Conservation (phyloP, 148 eudicot species). For the Beta vulgaris region DNA sequence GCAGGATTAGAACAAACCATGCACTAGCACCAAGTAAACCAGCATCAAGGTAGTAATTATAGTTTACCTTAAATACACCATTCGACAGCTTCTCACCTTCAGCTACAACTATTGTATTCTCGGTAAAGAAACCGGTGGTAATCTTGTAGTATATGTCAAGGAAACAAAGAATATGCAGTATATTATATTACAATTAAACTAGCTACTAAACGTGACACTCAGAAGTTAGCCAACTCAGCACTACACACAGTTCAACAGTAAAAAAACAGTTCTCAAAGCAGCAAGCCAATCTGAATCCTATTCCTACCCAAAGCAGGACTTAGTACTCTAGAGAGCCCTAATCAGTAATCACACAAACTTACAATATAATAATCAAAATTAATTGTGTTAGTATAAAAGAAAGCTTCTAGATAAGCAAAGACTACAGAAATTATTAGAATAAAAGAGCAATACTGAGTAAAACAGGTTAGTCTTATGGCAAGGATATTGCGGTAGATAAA, state of each 20-base stretch:
- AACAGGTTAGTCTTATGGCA: neutral
- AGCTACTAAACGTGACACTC: neutral
- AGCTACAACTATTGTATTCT: constrained; percentile 85
- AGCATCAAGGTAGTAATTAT: neutral
- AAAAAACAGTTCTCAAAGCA: neutral
- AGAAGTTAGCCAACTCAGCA: no score
- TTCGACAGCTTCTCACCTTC: constrained; percentile 86
- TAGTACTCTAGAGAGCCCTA: neutral
- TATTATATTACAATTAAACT: no score
- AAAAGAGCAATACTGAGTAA: neutral
- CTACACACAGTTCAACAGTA: neutral
- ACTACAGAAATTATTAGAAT: neutral
- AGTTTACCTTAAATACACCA: constrained; percentile 76
- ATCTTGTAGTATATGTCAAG: constrained; percentile 72
- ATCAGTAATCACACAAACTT: neutral
- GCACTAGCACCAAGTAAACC: neutral
- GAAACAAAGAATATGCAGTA: constrained; percentile 26
- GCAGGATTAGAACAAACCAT: neutral
- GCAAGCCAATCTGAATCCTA: neutral
- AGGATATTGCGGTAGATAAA: constrained; percentile 94
- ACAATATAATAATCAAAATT: neutral
- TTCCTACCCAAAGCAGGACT: neutral
- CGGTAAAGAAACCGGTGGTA: constrained; percentile 80
- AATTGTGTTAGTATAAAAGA: neutral
- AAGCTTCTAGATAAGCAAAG: neutral